Percentiles rank a stretch among this genome's conserved stretches.
Evolutionary conservation across 441 rosid genomes (phyloP).

Genomic region (Populus trichocarpa): DNA sequence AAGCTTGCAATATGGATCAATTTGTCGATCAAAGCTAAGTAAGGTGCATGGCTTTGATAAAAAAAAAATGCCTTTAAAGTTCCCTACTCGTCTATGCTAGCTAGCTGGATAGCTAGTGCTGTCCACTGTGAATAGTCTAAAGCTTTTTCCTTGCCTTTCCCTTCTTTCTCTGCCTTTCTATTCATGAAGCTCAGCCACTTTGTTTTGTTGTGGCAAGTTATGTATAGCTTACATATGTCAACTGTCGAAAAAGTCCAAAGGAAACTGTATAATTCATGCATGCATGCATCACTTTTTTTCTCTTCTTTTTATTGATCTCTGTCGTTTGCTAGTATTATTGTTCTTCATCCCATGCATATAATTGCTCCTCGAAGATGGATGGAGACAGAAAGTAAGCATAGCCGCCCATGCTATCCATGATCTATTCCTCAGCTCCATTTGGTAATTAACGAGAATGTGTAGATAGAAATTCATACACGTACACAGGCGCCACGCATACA

Average conservation of each 20-base stretch:
- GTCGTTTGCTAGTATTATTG: neutral
- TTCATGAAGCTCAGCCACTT: neutral
- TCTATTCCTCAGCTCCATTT: neutral
- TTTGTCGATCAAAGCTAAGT: neutral
- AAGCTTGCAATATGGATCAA: neutral
- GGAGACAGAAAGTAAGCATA: no score
- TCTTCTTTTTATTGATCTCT: neutral
- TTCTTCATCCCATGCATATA: no score
- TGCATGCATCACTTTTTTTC: neutral
- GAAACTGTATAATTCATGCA: neutral
- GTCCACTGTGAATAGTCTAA: neutral
- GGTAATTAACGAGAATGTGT: constrained; percentile 2
- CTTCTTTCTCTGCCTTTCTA: neutral
- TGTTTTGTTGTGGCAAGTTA: neutral
- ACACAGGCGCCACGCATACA: neutral
- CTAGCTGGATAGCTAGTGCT: neutral
- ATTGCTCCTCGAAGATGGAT: neutral
- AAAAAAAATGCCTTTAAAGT: neutral
- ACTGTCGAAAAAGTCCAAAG: neutral
- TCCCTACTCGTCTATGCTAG: neutral
- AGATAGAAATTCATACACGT: neutral
- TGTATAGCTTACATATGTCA: neutral
- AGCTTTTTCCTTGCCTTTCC: neutral
- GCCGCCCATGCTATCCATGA: no score
- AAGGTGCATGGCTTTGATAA: neutral